Evolutionary conservation across 257 asterid species (phyloP), one percentile per base, ranked within the genome.

Genomic region (Plantago major): DNA sequence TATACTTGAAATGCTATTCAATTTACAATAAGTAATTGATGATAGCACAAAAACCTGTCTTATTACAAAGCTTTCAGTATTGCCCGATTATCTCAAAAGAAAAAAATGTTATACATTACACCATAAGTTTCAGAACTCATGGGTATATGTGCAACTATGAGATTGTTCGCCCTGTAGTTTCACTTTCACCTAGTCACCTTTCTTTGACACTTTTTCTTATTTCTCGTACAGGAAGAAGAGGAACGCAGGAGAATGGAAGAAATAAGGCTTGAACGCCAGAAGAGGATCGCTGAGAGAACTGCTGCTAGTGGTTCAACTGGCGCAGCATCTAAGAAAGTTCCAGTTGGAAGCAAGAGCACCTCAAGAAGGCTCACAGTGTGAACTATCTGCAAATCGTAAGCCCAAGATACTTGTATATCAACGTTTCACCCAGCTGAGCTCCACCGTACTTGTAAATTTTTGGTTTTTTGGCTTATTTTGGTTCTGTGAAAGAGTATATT

Each of bases 271-370:
- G 71, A 86, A 77, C 79, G 96, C 28, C 93, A 89, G 74, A 86
- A 72, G 71, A 77, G 96, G 70, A 89, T 89, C 7, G 90, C 93
- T 1, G 96, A 86, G 75, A 73, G 96, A 70, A 80, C 84, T 55
- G 90, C 90, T n/a, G 76, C 81, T 28, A 70, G 62, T 45, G 74
- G 75, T 55, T 53, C 43, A 57, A 50, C 72, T 58, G 59, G 82
- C 22, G 53, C 64, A 55, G 74, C 72, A 17, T 57, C 87, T 26
- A 78, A 69, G 76, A 85, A 77, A 28, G 60, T 55, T 14, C 79
- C 85, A 9, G 82, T 63, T 4, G 89, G 88, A 64, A 76, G 70
- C 61, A 74, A 73, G 73, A 71, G 45, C 16, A 71, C 38, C 44
- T 44, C 45, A 42, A 10, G 26, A 42, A 28, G 58, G 28, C 67